Evolutionary conservation across 2,329 filamentous ascomycete genomes (phyloP).

Genomic region (Claviceps cyperi): DNA sequence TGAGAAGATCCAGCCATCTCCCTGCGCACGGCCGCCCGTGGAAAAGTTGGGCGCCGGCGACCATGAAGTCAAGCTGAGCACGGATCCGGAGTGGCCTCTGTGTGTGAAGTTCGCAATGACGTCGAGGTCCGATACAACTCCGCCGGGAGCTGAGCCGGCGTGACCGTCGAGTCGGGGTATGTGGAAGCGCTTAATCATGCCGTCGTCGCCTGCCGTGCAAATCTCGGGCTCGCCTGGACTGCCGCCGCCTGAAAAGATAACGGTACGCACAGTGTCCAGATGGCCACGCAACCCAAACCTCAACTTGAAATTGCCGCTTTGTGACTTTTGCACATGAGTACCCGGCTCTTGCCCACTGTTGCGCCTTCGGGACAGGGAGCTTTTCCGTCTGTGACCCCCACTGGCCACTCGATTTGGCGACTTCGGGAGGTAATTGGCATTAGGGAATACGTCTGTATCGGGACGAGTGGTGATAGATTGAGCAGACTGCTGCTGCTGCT

Average conservation of each 20-base stretch:
- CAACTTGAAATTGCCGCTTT: constrained; percentile 74
- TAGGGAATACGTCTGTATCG: constrained; percentile 79
- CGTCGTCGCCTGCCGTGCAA: constrained; percentile 89
- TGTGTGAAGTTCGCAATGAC: constrained; percentile 92
- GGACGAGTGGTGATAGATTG: constrained; percentile 47
- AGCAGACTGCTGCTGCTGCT: constrained; percentile 12
- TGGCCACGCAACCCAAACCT: constrained; percentile 85
- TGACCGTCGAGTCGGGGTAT: constrained; percentile 65
- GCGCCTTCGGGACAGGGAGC: constrained; percentile 58
- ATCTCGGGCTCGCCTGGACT: constrained; percentile 94
- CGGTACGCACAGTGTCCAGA: constrained; percentile 80
- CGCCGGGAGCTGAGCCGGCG: constrained; percentile 23
- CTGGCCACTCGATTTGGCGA: constrained; percentile 58
- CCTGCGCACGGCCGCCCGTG: constrained; percentile 72
- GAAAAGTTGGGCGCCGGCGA: constrained; percentile 79
- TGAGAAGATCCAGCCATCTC: constrained; percentile 97
- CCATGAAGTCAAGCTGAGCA: constrained; percentile 76
- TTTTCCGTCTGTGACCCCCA: constrained; percentile 59
- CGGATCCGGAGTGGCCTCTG: constrained; percentile 79
- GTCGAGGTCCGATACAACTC: constrained; percentile 64
- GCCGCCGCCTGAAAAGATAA: constrained; percentile 93
- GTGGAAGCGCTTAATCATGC: constrained; percentile 91
- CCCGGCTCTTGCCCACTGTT: constrained; percentile 53
- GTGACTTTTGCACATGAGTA: constrained; percentile 42
- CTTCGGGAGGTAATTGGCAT: constrained; percentile 64